These are phyloP conservation scores for Phaseolus coccineus DNA, from an alignment of 331 rosid species.

Conservation along the genomic window DNA sequence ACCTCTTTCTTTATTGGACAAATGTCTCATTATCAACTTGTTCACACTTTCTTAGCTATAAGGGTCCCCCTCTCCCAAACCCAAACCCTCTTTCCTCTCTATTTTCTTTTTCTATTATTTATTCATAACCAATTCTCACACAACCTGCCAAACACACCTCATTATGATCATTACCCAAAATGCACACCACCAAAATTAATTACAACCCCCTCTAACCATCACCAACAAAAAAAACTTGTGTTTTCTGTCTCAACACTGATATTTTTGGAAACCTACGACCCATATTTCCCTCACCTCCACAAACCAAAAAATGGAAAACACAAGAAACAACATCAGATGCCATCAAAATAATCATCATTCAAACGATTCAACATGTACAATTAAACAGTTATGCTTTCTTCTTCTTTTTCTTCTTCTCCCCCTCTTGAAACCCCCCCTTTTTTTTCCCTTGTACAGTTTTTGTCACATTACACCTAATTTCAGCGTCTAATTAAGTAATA, in stretches of 20 bases:
- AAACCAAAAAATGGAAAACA: not conserved
- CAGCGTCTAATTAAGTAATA: conserved; percentile 57
- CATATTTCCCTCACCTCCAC: not conserved
- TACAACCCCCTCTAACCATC: not conserved
- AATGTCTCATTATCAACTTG: conserved; percentile 55
- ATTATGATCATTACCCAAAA: conserved; percentile 19
- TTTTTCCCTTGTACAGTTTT: conserved; percentile 32
- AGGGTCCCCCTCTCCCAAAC: conserved; percentile 30
- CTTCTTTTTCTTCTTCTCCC: not conserved
- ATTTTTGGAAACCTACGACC: conserved; percentile 29
- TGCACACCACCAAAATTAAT: not conserved
- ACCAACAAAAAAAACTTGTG: not conserved
- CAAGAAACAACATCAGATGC: conserved; percentile 3
- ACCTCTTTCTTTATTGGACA: conserved; percentile 49
- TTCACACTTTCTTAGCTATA: conserved; percentile 43
- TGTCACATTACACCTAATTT: conserved; percentile 51
- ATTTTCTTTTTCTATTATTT: too few species aligned
- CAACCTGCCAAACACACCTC: conserved; percentile 4
- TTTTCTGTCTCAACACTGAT: conserved; percentile 8
- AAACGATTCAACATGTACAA: conserved; percentile 20
- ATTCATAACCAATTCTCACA: not conserved
- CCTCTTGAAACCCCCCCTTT: not conserved
- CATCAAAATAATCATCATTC: not conserved
- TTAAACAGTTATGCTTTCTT: conserved; percentile 41
- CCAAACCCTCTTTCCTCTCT: not conserved